These are phyloP conservation scores for Silene conica DNA, from an alignment of 148 eudicot species.

Conservation along the genomic window DNA sequence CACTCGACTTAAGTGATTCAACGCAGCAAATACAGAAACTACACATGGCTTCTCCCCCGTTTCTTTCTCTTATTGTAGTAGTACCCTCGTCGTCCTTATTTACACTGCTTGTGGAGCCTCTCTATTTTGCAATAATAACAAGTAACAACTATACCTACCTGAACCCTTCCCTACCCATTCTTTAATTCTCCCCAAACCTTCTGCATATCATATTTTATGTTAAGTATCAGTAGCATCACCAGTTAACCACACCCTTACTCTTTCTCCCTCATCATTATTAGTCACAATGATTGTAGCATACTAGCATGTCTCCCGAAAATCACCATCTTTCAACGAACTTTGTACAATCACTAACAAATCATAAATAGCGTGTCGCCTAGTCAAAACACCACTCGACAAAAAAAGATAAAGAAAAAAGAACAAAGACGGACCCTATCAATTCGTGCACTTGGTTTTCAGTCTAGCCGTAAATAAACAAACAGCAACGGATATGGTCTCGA, in stretches of 20 bases:
- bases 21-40: no score
- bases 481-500: conserved; percentile 15
- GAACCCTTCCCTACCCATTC: not conserved
- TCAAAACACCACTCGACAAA: conserved; percentile 11
- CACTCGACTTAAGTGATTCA: not conserved
- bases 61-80: no score
- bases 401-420: not conserved
- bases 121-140: not conserved
- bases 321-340: not conserved
- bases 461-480: conserved; percentile 20
- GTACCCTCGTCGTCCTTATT: conserved; percentile 5
- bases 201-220: not conserved
- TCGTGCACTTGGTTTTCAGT: conserved; percentile 23
- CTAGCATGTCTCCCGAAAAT: conserved; percentile 18
- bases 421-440: conserved; percentile 7
- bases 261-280: not conserved
- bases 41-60: no score
- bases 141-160: not conserved
- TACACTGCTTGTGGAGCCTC: conserved; percentile 23
- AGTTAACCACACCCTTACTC: conserved; percentile 5
- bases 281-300: conserved; percentile 14
- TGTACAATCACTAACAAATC: conserved; percentile 12
- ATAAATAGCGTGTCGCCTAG: conserved; percentile 9
- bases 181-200: conserved; percentile 2
- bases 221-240: not conserved